Base-by-base conservation (phyloP, 2,329 filamentous ascomycete species). In the Aspergillus fijiensis region DNA sequence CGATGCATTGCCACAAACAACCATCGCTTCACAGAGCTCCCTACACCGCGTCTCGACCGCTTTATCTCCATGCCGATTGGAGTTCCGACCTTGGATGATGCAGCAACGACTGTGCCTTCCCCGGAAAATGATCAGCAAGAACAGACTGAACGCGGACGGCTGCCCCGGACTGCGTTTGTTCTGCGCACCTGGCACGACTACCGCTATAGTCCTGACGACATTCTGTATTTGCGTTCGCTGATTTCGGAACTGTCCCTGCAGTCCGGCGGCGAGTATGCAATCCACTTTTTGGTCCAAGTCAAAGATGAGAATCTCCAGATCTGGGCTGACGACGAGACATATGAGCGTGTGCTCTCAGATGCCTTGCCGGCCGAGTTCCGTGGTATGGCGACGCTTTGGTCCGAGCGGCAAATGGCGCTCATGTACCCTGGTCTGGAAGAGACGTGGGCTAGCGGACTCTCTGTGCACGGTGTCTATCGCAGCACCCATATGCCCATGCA, bases 401-500 rank as follows among this genome's bases (percentile, higher is more conserved):
- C 91, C 0, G 92, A 96, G 75, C 89, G 89, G 25, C 92, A 97
- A 76, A 97, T 98, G 92, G 83, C 89, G 56, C 85, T 92, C 60
- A 84, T 96, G 68, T 99, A 98, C 76, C 90, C 95, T 55, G 91
- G 90, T 52, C 87, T 96, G 27, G 88, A 91, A 70, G 91, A 96
- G 63, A 86, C 90, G 50, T 92, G 87, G 75, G 82, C 84, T 65
- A 82, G 83, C 59, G 85, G 89, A 54, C 82, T 96, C 58, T 90
- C 91, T 1, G 87, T 96, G 0, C 93, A 98, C 73, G 93, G 93
- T 19, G 92, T 96, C 9, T 98, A 98, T 77, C 89, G 95, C 55
- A 93, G 91, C 57, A 86, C 95, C 10, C 92, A 92, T 69, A 96
- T 98, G 91, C 92, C 93, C 0, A 88, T 98, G 80, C 93, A 97